These are phyloP conservation scores for Mortierella sp. DNA, from an alignment of 371 early-diverging fungal species.

Conservation along the genomic window DNA sequence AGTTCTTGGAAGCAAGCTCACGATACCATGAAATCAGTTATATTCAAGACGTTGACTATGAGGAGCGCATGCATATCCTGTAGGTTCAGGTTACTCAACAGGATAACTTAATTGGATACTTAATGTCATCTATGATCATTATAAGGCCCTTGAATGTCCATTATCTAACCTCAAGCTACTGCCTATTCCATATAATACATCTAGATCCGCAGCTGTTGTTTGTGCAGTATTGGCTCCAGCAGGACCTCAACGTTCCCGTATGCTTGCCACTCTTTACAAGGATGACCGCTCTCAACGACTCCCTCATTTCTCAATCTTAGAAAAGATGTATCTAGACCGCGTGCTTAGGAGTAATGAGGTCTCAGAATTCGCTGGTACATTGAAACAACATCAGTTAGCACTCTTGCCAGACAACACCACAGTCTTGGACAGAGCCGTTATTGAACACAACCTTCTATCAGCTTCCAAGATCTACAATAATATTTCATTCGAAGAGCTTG, in stretches of 20 bases:
- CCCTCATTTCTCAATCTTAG: constrained; percentile 79
- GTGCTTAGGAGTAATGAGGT: constrained; percentile 84
- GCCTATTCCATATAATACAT: not conserved
- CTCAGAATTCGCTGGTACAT: constrained; percentile 77
- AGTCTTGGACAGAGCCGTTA: constrained; percentile 92
- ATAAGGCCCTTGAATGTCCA: too few species aligned
- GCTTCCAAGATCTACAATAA: constrained; percentile 91
- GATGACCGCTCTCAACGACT: constrained; percentile 85
- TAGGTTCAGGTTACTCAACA: constrained; percentile 51
- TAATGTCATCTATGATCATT: too few species aligned
- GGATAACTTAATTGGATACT: not conserved
- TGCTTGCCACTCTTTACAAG: constrained; percentile 92
- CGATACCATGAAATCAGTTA: constrained; percentile 90
- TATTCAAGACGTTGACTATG: constrained; percentile 69
- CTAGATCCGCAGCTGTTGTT: constrained; percentile 74
- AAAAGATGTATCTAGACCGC: constrained; percentile 93
- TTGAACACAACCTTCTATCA: constrained; percentile 93
- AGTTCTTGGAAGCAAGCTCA: constrained; percentile 87
- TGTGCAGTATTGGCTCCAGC: constrained; percentile 94
- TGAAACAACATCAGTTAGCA: constrained; percentile 86
- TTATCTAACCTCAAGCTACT: not conserved
- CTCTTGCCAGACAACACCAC: constrained; percentile 79
- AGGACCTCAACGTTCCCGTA: constrained; percentile 90
- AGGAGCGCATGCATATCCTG: constrained; percentile 76
- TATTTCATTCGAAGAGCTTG: constrained; percentile 88